phyloP scores from a whole-genome alignment of 2,329 filamentous ascomycete genomes.

The Xylariaceae sp. region DNA sequence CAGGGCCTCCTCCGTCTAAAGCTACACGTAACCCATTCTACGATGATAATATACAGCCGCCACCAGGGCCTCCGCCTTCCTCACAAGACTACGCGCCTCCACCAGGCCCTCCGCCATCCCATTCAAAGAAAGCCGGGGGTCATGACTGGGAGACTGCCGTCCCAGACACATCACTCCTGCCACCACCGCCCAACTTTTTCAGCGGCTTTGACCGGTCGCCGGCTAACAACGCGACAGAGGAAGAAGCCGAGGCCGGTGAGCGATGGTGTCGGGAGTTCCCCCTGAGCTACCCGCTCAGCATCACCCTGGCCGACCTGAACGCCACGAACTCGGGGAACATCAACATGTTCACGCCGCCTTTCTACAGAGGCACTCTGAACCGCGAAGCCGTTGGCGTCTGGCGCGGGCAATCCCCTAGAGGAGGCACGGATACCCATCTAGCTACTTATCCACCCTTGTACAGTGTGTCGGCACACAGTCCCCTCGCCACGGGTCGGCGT shows the following conservation, averaged over 20 bases:
- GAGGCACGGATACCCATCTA: conserved; percentile 56
- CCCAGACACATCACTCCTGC: conserved; percentile 66
- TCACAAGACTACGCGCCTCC: conserved; percentile 1
- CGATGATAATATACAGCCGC: conserved; percentile 40
- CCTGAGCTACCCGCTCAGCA: conserved; percentile 48
- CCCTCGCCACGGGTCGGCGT: conserved; percentile 37
- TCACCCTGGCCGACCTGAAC: conserved; percentile 40
- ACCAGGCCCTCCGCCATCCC: conserved; percentile 8
- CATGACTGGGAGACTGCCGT: conserved; percentile 69
- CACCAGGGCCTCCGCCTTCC: conserved; percentile 29
- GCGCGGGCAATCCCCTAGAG: conserved; percentile 37
- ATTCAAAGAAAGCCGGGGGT: conserved; percentile 28
- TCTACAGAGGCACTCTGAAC: conserved; percentile 43
- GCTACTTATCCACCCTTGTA: conserved; percentile 66
- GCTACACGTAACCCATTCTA: not conserved
- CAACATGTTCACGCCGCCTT: conserved; percentile 46
- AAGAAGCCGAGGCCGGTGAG: conserved; percentile 59
- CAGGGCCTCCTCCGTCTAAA: conserved; percentile 29
- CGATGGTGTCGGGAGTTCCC: conserved; percentile 59
- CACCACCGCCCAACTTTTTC: conserved; percentile 65
- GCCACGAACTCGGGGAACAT: conserved; percentile 50
- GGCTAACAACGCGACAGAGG: conserved; percentile 61
- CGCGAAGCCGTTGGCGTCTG: conserved; percentile 48
- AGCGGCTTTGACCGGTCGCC: conserved; percentile 58
- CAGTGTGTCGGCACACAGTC: conserved; percentile 52